Percentiles rank a stretch among this genome's conserved stretches.
These are phyloP conservation scores for Neofusicoccum cordaticola DNA, from an alignment of 2,329 filamentous ascomycete species.

Conservation along the genomic window DNA sequence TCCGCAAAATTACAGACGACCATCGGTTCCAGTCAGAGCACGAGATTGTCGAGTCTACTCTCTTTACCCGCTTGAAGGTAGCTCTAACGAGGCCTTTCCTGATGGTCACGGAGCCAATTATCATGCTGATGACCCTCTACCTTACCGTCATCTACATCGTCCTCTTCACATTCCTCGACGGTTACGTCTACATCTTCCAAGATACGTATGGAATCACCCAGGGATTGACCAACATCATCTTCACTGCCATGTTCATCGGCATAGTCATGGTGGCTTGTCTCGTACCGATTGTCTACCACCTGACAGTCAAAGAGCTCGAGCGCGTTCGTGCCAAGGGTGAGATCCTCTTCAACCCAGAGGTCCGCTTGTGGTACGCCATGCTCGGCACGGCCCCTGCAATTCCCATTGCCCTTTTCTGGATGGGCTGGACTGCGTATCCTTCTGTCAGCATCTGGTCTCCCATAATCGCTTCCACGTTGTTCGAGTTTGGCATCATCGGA, in stretches of 20 bases:
- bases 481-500: conserved; percentile 51
- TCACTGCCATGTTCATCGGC: conserved; percentile 47
- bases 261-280: conserved; percentile 37
- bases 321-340: conserved; percentile 39
- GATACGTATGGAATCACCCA: conserved; percentile 48
- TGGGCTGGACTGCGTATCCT: conserved; percentile 53
- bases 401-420: conserved; percentile 56
- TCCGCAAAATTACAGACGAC: conserved; percentile 32
- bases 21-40: conserved; percentile 38
- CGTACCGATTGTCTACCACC: conserved; percentile 47
- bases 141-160: conserved; percentile 54
- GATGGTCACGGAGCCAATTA: conserved; percentile 46
- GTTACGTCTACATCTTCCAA: conserved; percentile 52
- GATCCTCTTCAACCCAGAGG: conserved; percentile 48
- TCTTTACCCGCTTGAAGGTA: conserved; percentile 18
- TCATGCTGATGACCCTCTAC: conserved; percentile 51
- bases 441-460: conserved; percentile 52
- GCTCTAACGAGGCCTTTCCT: conserved; percentile 22
- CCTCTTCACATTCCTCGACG: conserved; percentile 54
- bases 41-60: conserved; percentile 19
- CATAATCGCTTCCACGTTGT: conserved; percentile 50
- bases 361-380: conserved; percentile 54
- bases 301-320: conserved; percentile 44
- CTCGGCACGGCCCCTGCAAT: conserved; percentile 48
- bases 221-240: conserved; percentile 47